Evolutionary conservation across 2,329 filamentous ascomycete species (phyloP).

Genomic region (Trichoderma sp.): DNA sequence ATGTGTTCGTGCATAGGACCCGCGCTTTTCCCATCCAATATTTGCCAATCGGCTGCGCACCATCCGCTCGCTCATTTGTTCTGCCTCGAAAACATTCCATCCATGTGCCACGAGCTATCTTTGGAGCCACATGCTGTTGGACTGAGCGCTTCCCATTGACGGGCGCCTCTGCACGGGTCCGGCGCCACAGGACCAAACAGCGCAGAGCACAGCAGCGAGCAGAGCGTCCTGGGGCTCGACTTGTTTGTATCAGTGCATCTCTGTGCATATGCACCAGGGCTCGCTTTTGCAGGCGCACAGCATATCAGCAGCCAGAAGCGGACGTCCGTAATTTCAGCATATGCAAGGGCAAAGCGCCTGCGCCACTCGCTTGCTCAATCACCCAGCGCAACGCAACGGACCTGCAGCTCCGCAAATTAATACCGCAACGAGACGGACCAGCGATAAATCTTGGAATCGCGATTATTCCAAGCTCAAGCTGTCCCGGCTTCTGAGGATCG

Average conservation of each 20-base stretch:
- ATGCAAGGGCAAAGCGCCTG: conserved; percentile 16
- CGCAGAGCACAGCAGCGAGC: not conserved
- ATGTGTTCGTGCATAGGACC: conserved; percentile 15
- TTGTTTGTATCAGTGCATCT: conserved; percentile 12
- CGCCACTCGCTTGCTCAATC: conserved; percentile 10
- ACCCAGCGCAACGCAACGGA: not conserved
- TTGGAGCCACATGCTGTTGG: not conserved
- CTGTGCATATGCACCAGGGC: not conserved
- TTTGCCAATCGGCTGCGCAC: conserved; percentile 5
- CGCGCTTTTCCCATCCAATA: not conserved
- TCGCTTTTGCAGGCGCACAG: not conserved
- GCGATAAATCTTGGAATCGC: not conserved
- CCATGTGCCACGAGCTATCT: not conserved
- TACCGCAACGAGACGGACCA: not conserved
- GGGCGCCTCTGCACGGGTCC: not conserved
- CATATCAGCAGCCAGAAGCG: not conserved
- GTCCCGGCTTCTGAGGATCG: not conserved
- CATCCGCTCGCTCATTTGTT: not conserved
- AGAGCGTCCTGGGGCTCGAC: not conserved
- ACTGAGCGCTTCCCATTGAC: not conserved
- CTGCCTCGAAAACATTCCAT: not conserved
- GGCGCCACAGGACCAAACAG: not conserved
- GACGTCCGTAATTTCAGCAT: conserved; percentile 5
- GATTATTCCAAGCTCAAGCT: not conserved
- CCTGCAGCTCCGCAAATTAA: conserved; percentile 7